Base-by-base conservation (phyloP, 257 asterid genomes). In the Fraxinus cuspidata region DNA sequence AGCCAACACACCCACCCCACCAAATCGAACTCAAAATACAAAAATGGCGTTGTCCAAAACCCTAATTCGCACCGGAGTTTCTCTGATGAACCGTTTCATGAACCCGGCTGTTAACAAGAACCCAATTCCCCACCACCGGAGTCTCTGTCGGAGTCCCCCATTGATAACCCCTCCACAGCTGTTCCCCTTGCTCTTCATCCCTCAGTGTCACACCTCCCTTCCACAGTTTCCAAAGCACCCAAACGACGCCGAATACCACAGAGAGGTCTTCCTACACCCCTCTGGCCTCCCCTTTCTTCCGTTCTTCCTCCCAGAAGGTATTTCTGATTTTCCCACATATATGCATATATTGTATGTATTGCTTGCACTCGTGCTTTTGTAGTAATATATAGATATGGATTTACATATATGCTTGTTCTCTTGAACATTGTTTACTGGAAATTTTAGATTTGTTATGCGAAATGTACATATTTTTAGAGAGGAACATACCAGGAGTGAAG, bases 231-330 rank as follows among this genome's bases (percentile, higher is more conserved):
- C 83, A 5, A 78, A 37, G 78, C 89, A 84, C 64, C 90, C 78
- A 75, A 67, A 78, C 83, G 91, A 87, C 66, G 75, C 29, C 51
- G 91, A 85, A 2, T 74, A 73, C 28, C 11, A 83, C 31, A 81
- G 74, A 74, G 89, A 80, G 74, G 86, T 90, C 70, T 89, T 94
- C 83, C 77, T 91, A 69, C 87, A 92, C 84, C 97, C 96, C 1
- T 85, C 80, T 73, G 97, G 94, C 67, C 89, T 94, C 25, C 99
- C 99, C 72, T 91, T 69, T 64, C 90, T 92, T 73, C 94, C 94
- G 0, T 88, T 92, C 84, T 90, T 91, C 83, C 89, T 92, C 51
- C 99, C 99, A 64, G 93, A 94, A 35, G 97, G 99, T 92, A 90
- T 1, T 79, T 71, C 25, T 9, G 5, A 7, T 0, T 42, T 34